Evolutionary conservation across 2,329 filamentous ascomycete species (phyloP).

Genomic region (Dothideomycetes sp.): DNA sequence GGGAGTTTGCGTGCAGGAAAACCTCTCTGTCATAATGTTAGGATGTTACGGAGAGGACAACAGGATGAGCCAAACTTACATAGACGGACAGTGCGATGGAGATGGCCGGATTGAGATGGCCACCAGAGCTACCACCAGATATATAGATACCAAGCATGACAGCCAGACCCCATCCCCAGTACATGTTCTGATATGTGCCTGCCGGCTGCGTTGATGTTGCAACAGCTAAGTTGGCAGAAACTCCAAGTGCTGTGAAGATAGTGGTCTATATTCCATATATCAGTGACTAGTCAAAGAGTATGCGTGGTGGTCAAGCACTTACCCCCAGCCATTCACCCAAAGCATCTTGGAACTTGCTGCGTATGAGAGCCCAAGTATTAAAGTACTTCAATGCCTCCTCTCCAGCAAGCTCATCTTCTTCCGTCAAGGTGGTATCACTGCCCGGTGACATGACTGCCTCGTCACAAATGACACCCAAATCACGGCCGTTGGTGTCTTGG

Average conservation of each 20-base stretch:
- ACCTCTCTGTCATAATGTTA: conserved; percentile 27
- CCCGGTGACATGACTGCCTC: neutral
- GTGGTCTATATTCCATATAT: conserved; percentile 27
- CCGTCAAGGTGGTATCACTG: conserved; percentile 3
- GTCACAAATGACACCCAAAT: neutral
- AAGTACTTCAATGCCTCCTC: conserved; percentile 19
- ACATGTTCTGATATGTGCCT: conserved; percentile 19
- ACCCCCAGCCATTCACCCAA: conserved; percentile 51
- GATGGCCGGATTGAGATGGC: conserved; percentile 40
- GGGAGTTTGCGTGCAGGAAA: conserved; percentile 45
- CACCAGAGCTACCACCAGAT: conserved; percentile 38
- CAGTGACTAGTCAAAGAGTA: neutral
- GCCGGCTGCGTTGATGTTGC: conserved; percentile 30
- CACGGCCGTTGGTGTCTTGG: neutral
- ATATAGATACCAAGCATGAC: conserved; percentile 40
- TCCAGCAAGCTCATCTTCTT: conserved; percentile 7
- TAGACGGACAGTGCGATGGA: conserved; percentile 35
- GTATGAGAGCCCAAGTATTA: conserved; percentile 46
- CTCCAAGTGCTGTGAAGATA: conserved; percentile 19
- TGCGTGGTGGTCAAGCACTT: too few species aligned
- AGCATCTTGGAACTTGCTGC: conserved; percentile 45
- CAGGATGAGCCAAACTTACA: neutral
- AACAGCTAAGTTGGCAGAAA: conserved; percentile 25
- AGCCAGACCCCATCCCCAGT: conserved; percentile 44
- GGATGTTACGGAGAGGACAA: neutral